Evolutionary conservation across 306 rosid species (phyloP).

Genomic region (Quercus variabilis): DNA sequence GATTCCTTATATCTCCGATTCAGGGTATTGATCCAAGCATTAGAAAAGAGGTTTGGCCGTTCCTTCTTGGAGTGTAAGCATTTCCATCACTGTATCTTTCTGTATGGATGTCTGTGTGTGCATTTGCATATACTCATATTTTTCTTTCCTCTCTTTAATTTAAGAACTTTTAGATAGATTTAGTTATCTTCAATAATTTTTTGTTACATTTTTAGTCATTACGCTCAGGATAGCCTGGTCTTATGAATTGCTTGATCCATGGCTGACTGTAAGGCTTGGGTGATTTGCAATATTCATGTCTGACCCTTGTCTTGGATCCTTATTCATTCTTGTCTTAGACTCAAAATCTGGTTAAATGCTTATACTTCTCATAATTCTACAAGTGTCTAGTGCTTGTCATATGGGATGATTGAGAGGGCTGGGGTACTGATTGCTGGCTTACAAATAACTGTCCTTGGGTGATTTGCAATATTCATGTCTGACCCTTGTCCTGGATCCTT

Average conservation of each 20-base stretch:
- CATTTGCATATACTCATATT: neutral
- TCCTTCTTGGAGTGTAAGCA: slow-evolving; percentile 97
- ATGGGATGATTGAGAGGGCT: no score
- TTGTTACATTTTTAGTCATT: neutral
- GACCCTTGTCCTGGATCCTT: neutral
- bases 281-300: neutral
- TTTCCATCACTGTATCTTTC: neutral
- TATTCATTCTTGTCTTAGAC: neutral
- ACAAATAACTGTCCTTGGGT: neutral
- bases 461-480: neutral
- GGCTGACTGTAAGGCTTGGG: neutral
- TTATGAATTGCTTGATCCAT: neutral
- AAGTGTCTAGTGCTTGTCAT: no score
- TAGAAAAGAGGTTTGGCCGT: slow-evolving; percentile 95
- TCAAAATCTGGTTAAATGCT: neutral
- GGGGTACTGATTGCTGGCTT: no score
- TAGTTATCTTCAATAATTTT: neutral
- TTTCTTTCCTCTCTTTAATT: neutral
- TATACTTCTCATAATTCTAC: no score
- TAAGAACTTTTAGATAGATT: neutral
- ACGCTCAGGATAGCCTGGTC: neutral
- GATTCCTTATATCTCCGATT: slow-evolving; percentile 19
- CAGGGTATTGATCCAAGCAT: slow-evolving; percentile 96
- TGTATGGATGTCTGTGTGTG: neutral
- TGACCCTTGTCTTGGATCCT: neutral